phyloP scores from a whole-genome alignment of 2,329 filamentous ascomycete genomes.

The Mycosphaerelloides madeirae region DNA sequence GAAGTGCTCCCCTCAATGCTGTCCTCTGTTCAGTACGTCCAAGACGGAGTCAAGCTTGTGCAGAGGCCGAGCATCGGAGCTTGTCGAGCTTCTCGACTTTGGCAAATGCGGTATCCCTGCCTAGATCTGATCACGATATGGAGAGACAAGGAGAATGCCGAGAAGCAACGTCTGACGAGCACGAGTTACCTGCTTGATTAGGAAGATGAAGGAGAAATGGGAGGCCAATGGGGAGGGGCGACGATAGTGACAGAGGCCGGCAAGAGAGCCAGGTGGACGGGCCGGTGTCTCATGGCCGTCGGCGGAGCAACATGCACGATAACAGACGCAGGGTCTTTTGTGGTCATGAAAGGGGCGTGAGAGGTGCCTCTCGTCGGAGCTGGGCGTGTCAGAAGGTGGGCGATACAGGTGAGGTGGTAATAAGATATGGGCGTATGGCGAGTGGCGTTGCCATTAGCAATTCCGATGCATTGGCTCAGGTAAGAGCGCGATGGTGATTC shows the following conservation, averaged over 20 bases:
- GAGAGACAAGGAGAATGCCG: background rate
- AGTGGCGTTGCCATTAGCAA: slow-evolving; percentile 2
- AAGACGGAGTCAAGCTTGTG: background rate
- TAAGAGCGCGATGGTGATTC: background rate
- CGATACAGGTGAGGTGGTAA: background rate
- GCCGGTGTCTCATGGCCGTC: slow-evolving; percentile 4
- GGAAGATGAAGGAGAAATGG: background rate
- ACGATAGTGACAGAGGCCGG: background rate
- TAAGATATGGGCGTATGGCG: slow-evolving; percentile 1
- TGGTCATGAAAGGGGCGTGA: too few species aligned
- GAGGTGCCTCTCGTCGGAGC: too few species aligned
- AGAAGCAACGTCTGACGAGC: too few species aligned
- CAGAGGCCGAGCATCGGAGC: too few species aligned
- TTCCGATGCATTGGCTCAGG: background rate
- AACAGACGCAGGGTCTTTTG: background rate
- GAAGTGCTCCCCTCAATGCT: background rate
- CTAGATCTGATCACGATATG: background rate
- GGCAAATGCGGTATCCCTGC: too few species aligned
- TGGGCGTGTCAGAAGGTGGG: too few species aligned
- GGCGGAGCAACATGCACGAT: slow-evolving; percentile 3
- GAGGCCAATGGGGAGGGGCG: background rate
- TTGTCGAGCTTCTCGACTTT: background rate
- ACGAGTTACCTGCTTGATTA: background rate
- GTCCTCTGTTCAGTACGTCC: background rate
- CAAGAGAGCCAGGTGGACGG: background rate